These are phyloP conservation scores for Pyrenophora teres DNA, from an alignment of 2,329 filamentous ascomycete species.

Conservation along the genomic window DNA sequence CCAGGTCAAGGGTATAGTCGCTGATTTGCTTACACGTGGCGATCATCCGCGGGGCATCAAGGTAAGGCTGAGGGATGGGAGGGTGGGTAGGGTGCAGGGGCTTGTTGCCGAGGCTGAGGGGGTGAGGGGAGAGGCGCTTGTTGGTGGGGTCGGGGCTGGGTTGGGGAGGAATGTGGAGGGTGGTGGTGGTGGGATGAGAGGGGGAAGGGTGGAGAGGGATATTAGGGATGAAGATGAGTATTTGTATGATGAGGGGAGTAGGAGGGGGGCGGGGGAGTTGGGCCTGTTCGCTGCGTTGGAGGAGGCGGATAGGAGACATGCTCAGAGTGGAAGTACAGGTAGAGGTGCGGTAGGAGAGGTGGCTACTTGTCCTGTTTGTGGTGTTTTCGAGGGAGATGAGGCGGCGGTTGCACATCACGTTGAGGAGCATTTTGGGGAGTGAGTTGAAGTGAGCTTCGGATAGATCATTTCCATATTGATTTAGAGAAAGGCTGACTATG, in stretches of 20 bases:
- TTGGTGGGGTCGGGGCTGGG: slow-evolving; percentile 27
- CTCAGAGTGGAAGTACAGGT: slow-evolving; percentile 21
- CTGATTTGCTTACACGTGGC: slow-evolving; percentile 70
- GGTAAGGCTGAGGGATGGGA: slow-evolving; percentile 71
- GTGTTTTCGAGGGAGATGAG: slow-evolving; percentile 69
- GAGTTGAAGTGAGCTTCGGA: neutral
- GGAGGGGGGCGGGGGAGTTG: slow-evolving; percentile 6
- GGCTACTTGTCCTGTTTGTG: slow-evolving; percentile 67
- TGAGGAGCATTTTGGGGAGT: slow-evolving; percentile 57
- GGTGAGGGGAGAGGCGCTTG: slow-evolving; percentile 30
- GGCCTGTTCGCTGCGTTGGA: slow-evolving; percentile 34
- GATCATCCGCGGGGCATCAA: slow-evolving; percentile 81
- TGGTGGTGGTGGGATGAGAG: slow-evolving; percentile 14
- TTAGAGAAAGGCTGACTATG: too few species aligned
- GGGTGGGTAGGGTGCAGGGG: slow-evolving; percentile 74
- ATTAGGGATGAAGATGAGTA: slow-evolving; percentile 38
- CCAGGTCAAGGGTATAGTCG: slow-evolving; percentile 69
- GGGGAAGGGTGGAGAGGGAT: slow-evolving; percentile 33
- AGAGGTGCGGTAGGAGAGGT: slow-evolving; percentile 25
- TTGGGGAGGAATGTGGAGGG: slow-evolving; percentile 38
- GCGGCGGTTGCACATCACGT: slow-evolving; percentile 71
- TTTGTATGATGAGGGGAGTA: slow-evolving; percentile 32
- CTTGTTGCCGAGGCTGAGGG: slow-evolving; percentile 50
- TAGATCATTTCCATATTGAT: too few species aligned
- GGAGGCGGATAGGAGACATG: slow-evolving; percentile 31